Base-by-base conservation (phyloP, 2,329 filamentous ascomycete genomes). In the Ophiostoma sp. region DNA sequence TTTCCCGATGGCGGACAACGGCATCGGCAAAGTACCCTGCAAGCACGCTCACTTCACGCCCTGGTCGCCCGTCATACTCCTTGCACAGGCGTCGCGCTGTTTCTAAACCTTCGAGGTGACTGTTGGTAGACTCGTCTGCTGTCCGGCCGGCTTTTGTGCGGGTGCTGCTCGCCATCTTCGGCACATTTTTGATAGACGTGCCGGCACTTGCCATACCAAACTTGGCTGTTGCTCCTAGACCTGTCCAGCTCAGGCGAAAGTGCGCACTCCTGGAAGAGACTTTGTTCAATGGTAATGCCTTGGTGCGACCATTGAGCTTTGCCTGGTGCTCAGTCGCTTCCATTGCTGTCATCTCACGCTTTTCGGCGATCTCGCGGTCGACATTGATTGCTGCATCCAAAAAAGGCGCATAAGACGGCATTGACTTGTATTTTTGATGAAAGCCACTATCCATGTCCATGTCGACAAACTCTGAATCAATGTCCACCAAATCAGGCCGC, bases 221-320 rank as follows among this genome's bases (percentile, higher is more conserved):
- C 71, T 72, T 73, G 1, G 76, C 77, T 3, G 78, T 77, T 35
- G 78, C 76, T 0, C 79, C 80, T 6, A 81, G 76, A 0, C 77
- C 79, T 0, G 80, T 81, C 80, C 80, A 81, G 75, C 80, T 81
- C 17, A 79, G 76, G 10, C 80, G 76, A 73, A 78, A 79, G 69
- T 74, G 68, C 7, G 69, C 74, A 67, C 75, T 76, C 36, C 72
- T 72, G 62, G 17, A 27, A 69, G 72, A 35, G 7, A 3, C 62
- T n/a, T 44, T 27, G 7, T n/a, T 71, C 27, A 73, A 72, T 4
- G 78, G 74, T 13, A 65, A 8, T 17, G 71, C 35, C 10, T 20
- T 39, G 62, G 6, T 39, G n/a, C 17, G 8, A 11, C 1, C 39
- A 20, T 20, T 17, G 11, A 15, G 10, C 10, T 60, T 1, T 31